phyloP scores from a whole-genome alignment of 345 rosid species.

The Linum lewisii region DNA sequence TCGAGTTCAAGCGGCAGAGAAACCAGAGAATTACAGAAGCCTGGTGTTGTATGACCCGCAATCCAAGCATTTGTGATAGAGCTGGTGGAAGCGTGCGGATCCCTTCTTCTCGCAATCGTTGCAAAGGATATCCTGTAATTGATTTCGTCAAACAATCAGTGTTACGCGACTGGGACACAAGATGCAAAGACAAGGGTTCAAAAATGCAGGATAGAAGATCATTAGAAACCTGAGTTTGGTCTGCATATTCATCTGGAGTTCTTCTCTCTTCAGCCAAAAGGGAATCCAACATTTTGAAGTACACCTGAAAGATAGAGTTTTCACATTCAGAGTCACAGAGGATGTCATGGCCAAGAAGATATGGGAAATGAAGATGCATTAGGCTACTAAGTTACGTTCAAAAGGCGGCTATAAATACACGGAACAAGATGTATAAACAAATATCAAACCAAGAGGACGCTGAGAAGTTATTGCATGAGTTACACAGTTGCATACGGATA shows the following conservation, averaged over 20 bases:
- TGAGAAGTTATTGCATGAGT: too few species aligned
- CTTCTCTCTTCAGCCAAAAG: slow-evolving; percentile 69
- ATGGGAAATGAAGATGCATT: too few species aligned
- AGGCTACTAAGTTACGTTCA: neutral
- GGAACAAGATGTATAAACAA: neutral
- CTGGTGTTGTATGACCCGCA: slow-evolving; percentile 6
- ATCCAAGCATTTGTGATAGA: neutral
- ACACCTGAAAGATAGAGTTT: slow-evolving; percentile 37
- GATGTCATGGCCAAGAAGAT: neutral
- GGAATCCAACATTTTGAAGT: slow-evolving; percentile 93
- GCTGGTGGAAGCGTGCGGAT: neutral
- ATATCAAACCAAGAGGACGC: too few species aligned
- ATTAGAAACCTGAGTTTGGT: slow-evolving; percentile 55
- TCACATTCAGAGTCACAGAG: neutral
- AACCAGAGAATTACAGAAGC: neutral
- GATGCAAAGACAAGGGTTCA: too few species aligned
- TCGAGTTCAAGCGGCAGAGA: too few species aligned
- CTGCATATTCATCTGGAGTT: slow-evolving; percentile 80
- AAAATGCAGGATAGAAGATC: too few species aligned
- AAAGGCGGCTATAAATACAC: too few species aligned
- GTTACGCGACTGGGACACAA: too few species aligned
- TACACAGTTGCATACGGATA: too few species aligned
- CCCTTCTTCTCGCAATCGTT: slow-evolving; percentile 1
- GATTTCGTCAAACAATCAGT: too few species aligned
- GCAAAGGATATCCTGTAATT: neutral